phyloP scores from a whole-genome alignment of 495 filamentous ascomycete species.

The Recurvomyces mirabilis region DNA sequence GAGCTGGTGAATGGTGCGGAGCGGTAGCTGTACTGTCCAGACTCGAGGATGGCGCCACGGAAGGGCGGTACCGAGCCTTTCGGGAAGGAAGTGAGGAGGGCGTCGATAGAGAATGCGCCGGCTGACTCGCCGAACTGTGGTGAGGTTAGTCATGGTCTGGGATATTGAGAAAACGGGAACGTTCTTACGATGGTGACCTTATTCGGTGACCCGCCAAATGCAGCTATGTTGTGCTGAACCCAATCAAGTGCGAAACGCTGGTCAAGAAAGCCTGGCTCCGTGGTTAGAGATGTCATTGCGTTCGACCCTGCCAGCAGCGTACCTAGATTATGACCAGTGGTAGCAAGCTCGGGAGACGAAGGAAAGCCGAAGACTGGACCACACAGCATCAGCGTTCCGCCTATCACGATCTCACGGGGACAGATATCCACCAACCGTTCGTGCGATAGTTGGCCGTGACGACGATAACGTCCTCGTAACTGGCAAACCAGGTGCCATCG shows the following conservation, averaged over 20 bases:
- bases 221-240: conserved; percentile 24
- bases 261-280: conserved; percentile 28
- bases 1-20: neutral
- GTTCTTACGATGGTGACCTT: conserved; percentile 20
- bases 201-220: conserved; percentile 24
- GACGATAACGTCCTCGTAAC: conserved; percentile 24
- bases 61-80: conserved; percentile 18
- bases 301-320: too few relatives aligned
- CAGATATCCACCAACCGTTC: conserved; percentile 16
- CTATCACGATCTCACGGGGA: neutral
- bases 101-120: conserved; percentile 16
- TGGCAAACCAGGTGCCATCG: conserved; percentile 22
- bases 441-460: conserved; percentile 25
- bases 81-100: conserved; percentile 18
- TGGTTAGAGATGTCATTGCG: too few relatives aligned
- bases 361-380: conserved; percentile 27
- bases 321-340: conserved; percentile 18
- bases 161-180: too few relatives aligned
- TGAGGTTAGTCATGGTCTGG: neutral
- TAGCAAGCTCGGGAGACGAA: conserved; percentile 14
- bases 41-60: conserved; percentile 23
- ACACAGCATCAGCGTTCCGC: neutral
- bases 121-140: conserved; percentile 22
- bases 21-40: conserved; percentile 16
- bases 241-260: conserved; percentile 26